Percentiles rank a stretch among this genome's conserved stretches.
phyloP scores from a whole-genome alignment of 208 protist genomes.

The Leptomonas pyrrhocoris region DNA sequence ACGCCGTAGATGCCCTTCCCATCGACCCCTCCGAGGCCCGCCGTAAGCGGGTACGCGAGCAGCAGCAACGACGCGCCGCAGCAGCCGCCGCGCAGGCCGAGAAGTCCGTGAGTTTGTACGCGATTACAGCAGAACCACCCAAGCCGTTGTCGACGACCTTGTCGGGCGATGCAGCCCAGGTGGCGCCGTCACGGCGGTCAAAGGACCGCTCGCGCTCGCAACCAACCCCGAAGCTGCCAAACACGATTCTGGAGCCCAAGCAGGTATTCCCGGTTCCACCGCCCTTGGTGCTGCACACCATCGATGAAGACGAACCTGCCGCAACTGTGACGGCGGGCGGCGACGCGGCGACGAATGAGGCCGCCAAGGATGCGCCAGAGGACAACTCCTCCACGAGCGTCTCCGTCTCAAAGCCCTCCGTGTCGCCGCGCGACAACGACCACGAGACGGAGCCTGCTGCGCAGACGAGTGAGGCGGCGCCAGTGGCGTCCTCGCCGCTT shows the following conservation, averaged over 20 bases:
- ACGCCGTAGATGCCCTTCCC: conserved; percentile 58
- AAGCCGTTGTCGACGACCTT: conserved; percentile 20
- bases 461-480: no score
- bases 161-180: conserved; percentile 5
- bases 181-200: conserved; percentile 4
- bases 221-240: conserved; percentile 41
- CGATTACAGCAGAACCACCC: conserved; percentile 25
- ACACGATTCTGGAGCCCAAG: conserved; percentile 38
- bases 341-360: neutral
- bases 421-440: no score
- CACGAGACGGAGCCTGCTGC: neutral
- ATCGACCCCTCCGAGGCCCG: conserved; percentile 45
- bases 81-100: conserved; percentile 21
- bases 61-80: conserved; percentile 29
- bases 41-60: conserved; percentile 28
- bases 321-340: neutral
- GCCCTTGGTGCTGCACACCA: conserved; percentile 64
- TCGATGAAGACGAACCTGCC: conserved; percentile 63
- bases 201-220: conserved; percentile 52
- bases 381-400: neutral
- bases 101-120: conserved; percentile 43
- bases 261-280: conserved; percentile 48
- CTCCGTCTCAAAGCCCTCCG: neutral
- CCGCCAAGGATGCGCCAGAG: neutral
- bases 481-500: conserved; percentile 1